These are phyloP conservation scores for Curvularia sp. DNA, from an alignment of 2,329 filamentous ascomycete genomes.

Conservation along the genomic window DNA sequence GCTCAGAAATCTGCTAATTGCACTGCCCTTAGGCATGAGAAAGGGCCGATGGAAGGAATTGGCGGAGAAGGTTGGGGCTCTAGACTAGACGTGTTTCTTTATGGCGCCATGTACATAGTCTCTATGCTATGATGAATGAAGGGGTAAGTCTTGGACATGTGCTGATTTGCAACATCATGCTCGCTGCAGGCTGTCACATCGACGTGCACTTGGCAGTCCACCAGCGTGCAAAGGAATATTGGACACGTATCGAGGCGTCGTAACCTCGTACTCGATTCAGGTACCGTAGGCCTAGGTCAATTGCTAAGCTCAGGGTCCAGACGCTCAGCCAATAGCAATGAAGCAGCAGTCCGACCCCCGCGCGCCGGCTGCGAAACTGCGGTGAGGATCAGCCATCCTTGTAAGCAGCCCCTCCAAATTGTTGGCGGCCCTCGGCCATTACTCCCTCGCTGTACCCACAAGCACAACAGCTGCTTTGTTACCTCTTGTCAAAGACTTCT, in stretches of 20 bases:
- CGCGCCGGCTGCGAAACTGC: constrained; percentile 22
- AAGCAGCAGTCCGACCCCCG: constrained; percentile 30
- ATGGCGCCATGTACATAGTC: not conserved
- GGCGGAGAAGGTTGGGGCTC: constrained; percentile 31
- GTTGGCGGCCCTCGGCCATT: constrained; percentile 13
- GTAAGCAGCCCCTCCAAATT: constrained; percentile 30
- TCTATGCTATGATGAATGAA: not conserved
- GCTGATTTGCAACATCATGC: not conserved
- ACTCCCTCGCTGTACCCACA: constrained; percentile 17
- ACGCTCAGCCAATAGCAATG: constrained; percentile 13
- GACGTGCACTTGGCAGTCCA: too few species aligned
- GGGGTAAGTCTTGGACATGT: not conserved
- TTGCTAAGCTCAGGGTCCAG: constrained; percentile 14
- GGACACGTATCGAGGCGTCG: constrained; percentile 4
- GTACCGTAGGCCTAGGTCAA: constrained; percentile 4
- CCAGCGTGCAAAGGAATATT: not conserved
- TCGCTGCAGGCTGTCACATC: not conserved
- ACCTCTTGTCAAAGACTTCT: not conserved
- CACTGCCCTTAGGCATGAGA: constrained; percentile 32
- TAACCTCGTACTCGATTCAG: constrained; percentile 6
- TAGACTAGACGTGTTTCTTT: not conserved
- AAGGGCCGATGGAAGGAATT: constrained; percentile 36
- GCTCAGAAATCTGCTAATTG: constrained; percentile 30
- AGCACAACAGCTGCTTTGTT: not conserved
- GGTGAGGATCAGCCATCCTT: constrained; percentile 33